These are phyloP conservation scores for Hericium alpestre DNA, from an alignment of 768 basidiomycete species.

Conservation along the genomic window DNA sequence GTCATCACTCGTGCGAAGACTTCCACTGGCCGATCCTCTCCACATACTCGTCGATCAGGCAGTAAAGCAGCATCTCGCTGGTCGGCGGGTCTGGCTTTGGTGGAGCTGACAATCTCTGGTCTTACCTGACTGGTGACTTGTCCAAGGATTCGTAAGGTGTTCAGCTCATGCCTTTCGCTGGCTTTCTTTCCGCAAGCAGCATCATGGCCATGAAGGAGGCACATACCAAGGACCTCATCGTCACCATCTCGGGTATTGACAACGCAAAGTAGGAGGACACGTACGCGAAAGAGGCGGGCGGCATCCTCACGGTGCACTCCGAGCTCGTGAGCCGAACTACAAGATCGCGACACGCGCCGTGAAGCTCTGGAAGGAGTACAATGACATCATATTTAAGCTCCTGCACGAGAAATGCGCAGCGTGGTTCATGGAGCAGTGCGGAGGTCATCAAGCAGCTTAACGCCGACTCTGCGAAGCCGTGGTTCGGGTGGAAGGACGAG, in stretches of 20 bases:
- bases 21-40: conserved; percentile 92
- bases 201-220: conserved; percentile 99
- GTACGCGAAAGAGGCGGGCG: conserved; percentile 87
- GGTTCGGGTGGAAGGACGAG: conserved; percentile 99
- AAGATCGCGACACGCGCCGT: conserved; percentile 96
- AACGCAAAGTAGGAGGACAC: conserved; percentile 92
- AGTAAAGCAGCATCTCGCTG: conserved; percentile 78
- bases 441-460: conserved; percentile 90
- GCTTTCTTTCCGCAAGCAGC: conserved; percentile 89
- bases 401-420: conserved; percentile 89
- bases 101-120: conserved; percentile 89
- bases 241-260: conserved; percentile 84
- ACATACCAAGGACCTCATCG: conserved; percentile 96
- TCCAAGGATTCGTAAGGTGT: conserved; percentile 68
- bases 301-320: conserved; percentile 91
- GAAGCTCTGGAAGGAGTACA: conserved; percentile 98
- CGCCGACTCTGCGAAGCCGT: conserved; percentile 90
- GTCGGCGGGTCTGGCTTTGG: conserved; percentile 96
- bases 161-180: conserved; percentile 98
- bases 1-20: conserved; percentile 97
- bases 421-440: conserved; percentile 81
- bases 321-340: conserved; percentile 97
- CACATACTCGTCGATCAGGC: conserved; percentile 85
- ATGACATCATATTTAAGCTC: conserved; percentile 89
- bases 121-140: conserved; percentile 96